These are phyloP conservation scores for Aspergillus latus DNA, from an alignment of 2,329 filamentous ascomycete genomes.

Conservation along the genomic window DNA sequence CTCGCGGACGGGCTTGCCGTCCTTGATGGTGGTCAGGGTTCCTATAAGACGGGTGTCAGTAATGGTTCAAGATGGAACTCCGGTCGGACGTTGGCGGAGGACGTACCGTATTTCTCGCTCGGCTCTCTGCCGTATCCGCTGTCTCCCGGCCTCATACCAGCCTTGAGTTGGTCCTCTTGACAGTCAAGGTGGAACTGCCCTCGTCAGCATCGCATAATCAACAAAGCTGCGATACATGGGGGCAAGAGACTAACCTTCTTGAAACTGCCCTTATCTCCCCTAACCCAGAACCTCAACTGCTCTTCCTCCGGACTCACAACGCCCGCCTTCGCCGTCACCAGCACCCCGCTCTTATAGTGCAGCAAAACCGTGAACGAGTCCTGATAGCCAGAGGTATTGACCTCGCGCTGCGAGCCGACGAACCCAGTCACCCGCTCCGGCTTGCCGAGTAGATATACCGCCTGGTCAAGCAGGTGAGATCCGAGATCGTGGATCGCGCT, in stretches of 20 bases:
- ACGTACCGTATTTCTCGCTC: slow-evolving; percentile 55
- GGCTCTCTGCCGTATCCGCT: slow-evolving; percentile 65
- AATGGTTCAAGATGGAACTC: background rate
- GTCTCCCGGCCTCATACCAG: slow-evolving; percentile 62
- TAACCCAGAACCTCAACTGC: slow-evolving; percentile 75
- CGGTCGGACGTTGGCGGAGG: too few relatives aligned
- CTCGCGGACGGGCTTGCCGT: slow-evolving; percentile 53
- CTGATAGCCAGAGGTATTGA: slow-evolving; percentile 51
- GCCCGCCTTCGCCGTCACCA: slow-evolving; percentile 69
- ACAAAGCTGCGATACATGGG: background rate
- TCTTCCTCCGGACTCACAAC: slow-evolving; percentile 67
- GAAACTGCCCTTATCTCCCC: slow-evolving; percentile 72
- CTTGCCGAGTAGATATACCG: slow-evolving; percentile 67
- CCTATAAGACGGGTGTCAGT: slow-evolving; percentile 21
- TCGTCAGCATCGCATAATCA: background rate
- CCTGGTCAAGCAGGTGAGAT: slow-evolving; percentile 74
- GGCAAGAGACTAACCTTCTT: slow-evolving; percentile 55
- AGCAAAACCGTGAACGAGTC: slow-evolving; percentile 63
- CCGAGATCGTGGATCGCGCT: slow-evolving; percentile 73
- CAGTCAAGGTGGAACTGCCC: slow-evolving; percentile 60
- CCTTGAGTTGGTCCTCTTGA: slow-evolving; percentile 72
- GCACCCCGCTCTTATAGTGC: slow-evolving; percentile 61
- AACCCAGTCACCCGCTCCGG: slow-evolving; percentile 67
- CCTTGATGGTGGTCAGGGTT: slow-evolving; percentile 55
- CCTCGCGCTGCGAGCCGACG: slow-evolving; percentile 64